Conservation (phyloP, 805 yeast genomes). For the Blastobotrys peoriensis region DNA sequence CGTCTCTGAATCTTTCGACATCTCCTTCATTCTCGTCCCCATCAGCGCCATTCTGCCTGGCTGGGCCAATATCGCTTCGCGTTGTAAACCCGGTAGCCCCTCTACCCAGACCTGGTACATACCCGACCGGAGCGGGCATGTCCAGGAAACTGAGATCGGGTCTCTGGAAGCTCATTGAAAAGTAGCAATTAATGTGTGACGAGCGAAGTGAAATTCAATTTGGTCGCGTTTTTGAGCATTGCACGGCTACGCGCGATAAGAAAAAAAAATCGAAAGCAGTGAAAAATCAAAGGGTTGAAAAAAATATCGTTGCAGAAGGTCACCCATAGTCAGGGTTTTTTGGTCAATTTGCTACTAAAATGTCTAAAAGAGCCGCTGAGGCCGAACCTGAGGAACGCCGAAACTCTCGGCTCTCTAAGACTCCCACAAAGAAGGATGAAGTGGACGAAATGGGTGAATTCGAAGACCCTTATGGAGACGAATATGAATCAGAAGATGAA, state of each 20-base stretch:
- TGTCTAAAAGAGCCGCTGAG: constrained; percentile 51
- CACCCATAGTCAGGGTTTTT: too few species aligned
- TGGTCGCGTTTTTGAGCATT: background rate
- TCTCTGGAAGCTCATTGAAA: background rate
- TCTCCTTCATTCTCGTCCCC: constrained; percentile 23
- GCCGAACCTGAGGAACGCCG: constrained; percentile 27
- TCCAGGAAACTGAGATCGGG: constrained; percentile 52
- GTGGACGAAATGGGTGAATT: constrained; percentile 47
- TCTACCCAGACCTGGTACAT: constrained; percentile 87
- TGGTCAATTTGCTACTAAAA: too few species aligned
- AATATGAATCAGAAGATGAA: constrained; percentile 81
- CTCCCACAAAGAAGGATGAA: constrained; percentile 16
- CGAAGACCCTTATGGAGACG: constrained; percentile 69
- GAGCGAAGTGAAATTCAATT: background rate
- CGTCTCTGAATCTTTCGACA: constrained; percentile 29
- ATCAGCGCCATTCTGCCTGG: constrained; percentile 29
- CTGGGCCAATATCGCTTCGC: constrained; percentile 64
- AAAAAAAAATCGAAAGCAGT: background rate
- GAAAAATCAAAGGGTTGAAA: background rate
- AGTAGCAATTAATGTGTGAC: background rate
- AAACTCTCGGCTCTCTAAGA: background rate
- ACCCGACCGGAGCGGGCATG: constrained; percentile 83
- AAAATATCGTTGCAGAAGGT: background rate
- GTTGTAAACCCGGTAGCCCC: constrained; percentile 95
- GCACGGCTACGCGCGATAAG: background rate